Conservation (phyloP, 176 grass and related monocot species). For the Otatea glauca region DNA sequence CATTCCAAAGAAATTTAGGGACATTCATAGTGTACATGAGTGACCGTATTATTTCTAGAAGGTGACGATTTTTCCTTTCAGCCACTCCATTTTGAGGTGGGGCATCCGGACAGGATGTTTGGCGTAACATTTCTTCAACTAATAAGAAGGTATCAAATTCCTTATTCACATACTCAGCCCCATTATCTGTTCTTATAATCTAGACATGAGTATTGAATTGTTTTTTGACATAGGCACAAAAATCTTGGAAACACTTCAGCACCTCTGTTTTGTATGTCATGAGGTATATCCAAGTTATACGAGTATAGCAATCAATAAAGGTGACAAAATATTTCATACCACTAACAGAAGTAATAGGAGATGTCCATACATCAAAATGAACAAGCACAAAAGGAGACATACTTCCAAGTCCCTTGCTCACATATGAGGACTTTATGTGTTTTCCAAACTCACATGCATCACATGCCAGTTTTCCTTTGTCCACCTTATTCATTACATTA, state of each 20-base stretch:
- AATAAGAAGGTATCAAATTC: not conserved
- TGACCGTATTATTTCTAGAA: not conserved
- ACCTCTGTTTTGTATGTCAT: not conserved
- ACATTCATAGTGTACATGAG: not conserved
- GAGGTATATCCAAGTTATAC: not conserved
- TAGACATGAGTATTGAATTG: not conserved
- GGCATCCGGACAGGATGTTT: not conserved
- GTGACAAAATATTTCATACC: no score
- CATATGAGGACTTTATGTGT: not conserved
- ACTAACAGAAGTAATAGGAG: not conserved
- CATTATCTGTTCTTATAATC: not conserved
- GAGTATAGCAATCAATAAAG: not conserved
- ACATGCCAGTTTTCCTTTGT: not conserved
- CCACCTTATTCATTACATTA: not conserved
- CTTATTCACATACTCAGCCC: not conserved
- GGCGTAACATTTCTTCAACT: not conserved
- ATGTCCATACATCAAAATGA: not conserved
- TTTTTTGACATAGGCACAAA: not conserved
- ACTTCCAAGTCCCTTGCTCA: not conserved
- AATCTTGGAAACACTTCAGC: not conserved
- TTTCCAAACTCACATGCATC: not conserved
- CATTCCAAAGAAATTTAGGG: not conserved
- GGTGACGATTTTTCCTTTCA: not conserved
- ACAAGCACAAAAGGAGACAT: not conserved
- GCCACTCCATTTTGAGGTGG: not conserved